These are phyloP conservation scores for Candida sakaeoensis DNA, from an alignment of 805 yeast species.

Conservation along the genomic window DNA sequence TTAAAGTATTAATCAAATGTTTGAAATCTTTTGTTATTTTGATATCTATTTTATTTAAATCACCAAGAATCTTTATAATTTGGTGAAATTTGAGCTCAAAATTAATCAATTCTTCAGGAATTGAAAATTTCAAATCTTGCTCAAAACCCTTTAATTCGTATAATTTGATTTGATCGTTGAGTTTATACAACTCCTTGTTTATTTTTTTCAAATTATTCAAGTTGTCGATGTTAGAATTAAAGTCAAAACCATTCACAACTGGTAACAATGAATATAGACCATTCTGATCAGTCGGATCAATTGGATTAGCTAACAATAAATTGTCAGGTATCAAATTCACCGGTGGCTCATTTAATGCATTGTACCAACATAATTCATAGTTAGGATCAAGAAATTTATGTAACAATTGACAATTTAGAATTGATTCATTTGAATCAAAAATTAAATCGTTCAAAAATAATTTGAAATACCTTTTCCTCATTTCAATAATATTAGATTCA, in stretches of 20 bases:
- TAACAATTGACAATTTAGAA: slow-evolving; percentile 36
- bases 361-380: slow-evolving; percentile 48
- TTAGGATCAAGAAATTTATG: slow-evolving; percentile 50
- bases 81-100: slow-evolving; percentile 34
- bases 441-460: slow-evolving; percentile 41
- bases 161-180: slow-evolving; percentile 30
- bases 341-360: slow-evolving; percentile 47
- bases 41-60: slow-evolving; percentile 36
- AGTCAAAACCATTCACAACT: slow-evolving; percentile 35
- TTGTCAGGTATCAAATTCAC: slow-evolving; percentile 44
- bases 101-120: slow-evolving; percentile 29
- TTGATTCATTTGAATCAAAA: slow-evolving; percentile 23
- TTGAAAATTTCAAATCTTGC: slow-evolving; percentile 13
- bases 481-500: slow-evolving; percentile 40
- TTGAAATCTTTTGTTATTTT: slow-evolving; percentile 39
- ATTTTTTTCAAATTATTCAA: slow-evolving; percentile 28
- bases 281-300: slow-evolving; percentile 49
- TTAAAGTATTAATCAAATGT: slow-evolving; percentile 33
- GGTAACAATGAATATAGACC: slow-evolving; percentile 52
- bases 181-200: slow-evolving; percentile 31
- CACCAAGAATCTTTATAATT: slow-evolving; percentile 28
- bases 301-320: slow-evolving; percentile 46
- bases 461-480: slow-evolving; percentile 44
- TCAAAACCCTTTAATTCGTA: slow-evolving; percentile 18
- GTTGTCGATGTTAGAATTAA: slow-evolving; percentile 26